A percentile compares a stretch with the other conserved stretches of the same genome.
Evolutionary conservation across 306 rosid genomes (phyloP).

Genomic region (Mimosa pudica): DNA sequence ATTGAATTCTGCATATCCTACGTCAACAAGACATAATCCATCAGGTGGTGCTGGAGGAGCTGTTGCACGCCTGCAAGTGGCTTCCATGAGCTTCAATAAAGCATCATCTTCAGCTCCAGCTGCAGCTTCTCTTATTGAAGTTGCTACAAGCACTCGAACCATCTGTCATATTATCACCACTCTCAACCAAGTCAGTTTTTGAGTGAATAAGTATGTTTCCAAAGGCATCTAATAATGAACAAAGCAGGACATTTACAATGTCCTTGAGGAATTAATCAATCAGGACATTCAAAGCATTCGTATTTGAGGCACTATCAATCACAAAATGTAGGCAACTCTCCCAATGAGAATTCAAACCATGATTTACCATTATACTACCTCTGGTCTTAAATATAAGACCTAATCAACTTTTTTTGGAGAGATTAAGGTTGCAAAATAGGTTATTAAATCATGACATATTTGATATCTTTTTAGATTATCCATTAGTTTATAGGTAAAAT

Average conservation of each 20-base stretch:
- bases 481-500: no score
- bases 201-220: neutral
- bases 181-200: constrained; percentile 28
- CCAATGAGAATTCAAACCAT: no score
- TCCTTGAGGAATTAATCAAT: neutral
- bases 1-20: constrained; percentile 80
- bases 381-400: no score
- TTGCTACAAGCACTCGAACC: constrained; percentile 94
- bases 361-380: no score
- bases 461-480: no score
- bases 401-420: no score
- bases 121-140: constrained; percentile 91
- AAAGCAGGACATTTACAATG: neutral
- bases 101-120: constrained; percentile 88
- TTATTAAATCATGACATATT: no score
- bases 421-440: no score
- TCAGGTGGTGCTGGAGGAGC: constrained; percentile 97
- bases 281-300: no score
- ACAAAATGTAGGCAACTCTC: no score
- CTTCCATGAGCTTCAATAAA: constrained; percentile 76
- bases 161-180: constrained; percentile 53
- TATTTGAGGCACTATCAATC: no score
- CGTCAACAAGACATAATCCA: constrained; percentile 84
- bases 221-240: neutral
- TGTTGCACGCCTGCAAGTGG: constrained; percentile 92